Conservation (phyloP, 2,329 filamentous ascomycete species). For the Aureobasidium leucospermi region DNA sequence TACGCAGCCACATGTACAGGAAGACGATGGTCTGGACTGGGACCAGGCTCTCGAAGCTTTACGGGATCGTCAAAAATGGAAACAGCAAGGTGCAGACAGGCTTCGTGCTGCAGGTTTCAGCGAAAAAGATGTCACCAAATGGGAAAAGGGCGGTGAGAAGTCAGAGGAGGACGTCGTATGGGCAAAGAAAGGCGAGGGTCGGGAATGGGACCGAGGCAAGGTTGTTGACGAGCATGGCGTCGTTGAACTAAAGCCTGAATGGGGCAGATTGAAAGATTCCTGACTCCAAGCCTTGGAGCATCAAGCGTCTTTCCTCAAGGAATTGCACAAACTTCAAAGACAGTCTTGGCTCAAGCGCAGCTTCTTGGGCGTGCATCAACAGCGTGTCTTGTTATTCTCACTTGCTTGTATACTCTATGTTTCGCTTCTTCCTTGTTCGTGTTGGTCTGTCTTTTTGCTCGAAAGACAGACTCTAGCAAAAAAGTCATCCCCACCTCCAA, state of each 20-base stretch:
- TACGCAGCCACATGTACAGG: conserved; percentile 30
- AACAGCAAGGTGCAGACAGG: conserved; percentile 65
- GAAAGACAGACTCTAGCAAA: background rate
- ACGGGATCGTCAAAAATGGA: conserved; percentile 72
- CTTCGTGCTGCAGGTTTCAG: conserved; percentile 72
- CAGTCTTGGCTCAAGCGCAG: too few relatives aligned
- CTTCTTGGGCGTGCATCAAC: too few relatives aligned
- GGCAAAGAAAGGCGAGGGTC: conserved; percentile 41
- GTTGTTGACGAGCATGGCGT: conserved; percentile 44
- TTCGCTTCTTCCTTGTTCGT: background rate
- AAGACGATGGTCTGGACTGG: conserved; percentile 56
- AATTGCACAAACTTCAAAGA: too few relatives aligned
- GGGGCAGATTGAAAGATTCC: conserved; percentile 13
- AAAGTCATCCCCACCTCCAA: background rate
- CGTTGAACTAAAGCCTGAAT: conserved; percentile 12
- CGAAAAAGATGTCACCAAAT: conserved; percentile 64
- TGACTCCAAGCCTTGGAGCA: background rate
- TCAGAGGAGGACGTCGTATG: conserved; percentile 42
- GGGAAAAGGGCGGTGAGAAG: conserved; percentile 58
- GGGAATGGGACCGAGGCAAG: conserved; percentile 64
- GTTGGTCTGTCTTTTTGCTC: background rate
- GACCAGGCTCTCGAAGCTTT: conserved; percentile 70
- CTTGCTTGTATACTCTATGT: background rate
- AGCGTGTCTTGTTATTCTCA: too few relatives aligned
- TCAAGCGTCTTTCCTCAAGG: background rate